phyloP scores from a whole-genome alignment of 441 rosid species.

The Adansonia gregorii region DNA sequence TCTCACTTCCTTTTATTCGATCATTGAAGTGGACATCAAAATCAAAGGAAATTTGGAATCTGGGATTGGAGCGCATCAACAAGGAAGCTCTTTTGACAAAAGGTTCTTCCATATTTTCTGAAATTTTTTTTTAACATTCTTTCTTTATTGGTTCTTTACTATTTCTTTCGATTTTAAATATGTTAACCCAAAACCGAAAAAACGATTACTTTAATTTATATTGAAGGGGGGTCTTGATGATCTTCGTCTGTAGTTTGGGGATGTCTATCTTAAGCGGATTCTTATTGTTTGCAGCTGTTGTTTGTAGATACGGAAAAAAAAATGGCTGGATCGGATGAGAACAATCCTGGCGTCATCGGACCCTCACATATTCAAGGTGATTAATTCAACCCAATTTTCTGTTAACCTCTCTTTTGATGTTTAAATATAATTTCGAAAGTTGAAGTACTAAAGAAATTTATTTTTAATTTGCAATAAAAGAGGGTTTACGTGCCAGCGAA shows the following conservation, averaged over 20 bases:
- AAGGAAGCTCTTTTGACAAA: neutral
- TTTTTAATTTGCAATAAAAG: constrained; percentile 33
- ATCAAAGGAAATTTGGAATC: constrained; percentile 7
- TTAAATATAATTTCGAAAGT: constrained; percentile 6
- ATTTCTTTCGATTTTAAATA: neutral
- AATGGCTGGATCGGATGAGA: constrained; percentile 78
- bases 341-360: constrained; percentile 65
- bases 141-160: constrained; percentile 34
- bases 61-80: constrained; percentile 31
- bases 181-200: neutral
- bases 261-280: constrained; percentile 16
- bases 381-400: neutral
- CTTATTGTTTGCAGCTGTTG: constrained; percentile 22
- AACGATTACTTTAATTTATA: constrained; percentile 12
- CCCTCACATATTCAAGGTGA: constrained; percentile 54
- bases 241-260: neutral
- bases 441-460: constrained; percentile 15
- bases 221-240: constrained; percentile 24
- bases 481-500: constrained; percentile 49
- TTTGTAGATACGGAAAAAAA: constrained; percentile 33
- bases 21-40: neutral
- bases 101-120: neutral
- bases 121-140: neutral
- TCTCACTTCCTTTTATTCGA: constrained; percentile 16
- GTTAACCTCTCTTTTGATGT: neutral